Evolutionary conservation across 495 filamentous ascomycete genomes (phyloP), one percentile per base, ranked within the genome.

Genomic region (Cudoniella acicularis): DNA sequence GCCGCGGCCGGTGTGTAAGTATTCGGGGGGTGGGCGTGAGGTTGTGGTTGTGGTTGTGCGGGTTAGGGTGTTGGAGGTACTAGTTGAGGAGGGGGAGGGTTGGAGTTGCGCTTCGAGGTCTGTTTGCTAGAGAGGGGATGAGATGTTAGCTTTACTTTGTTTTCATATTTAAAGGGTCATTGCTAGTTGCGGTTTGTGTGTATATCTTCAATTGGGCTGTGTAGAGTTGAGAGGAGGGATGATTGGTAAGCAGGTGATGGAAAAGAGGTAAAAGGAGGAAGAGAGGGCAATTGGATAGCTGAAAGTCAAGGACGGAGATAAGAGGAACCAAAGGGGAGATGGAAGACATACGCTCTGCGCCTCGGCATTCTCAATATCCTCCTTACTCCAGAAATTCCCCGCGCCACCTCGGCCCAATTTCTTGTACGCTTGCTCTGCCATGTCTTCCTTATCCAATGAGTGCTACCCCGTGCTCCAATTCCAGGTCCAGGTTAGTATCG

Each of bases 361-460:
- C 53, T 64, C 63, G 42, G 67, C 75, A 40, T 80, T 78, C 36
- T 80, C 72, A 27, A 81, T 60, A 54, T 84, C 78, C 64, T 78
- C 73, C 54, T 80, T 73, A 64, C 71, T 75, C 53, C 79, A 78
- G 67, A 81, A 86, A 68, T 88, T 87, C 30, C 84, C 85, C 1
- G 83, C 84, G 36, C 85, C 85, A 27, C 85, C 85, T 26, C 85
- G 75, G 48, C 79, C 81, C 13, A 61, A 70, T 51, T 57, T 62
- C 52, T 49, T 56, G 30, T 65, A 65, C 18, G 52, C n/a, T n/a
- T n/a, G n/a, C 27, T 62, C 59, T 18, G 46, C 22, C 59, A 63
- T 63, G 21, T 17, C 53, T 24, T 36, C 30, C 30, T 36, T 36
- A 6, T 36, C 30, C 13, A 36, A 6, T 6, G 6, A 6, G 30